Evolutionary conservation across 2,329 filamentous ascomycete species (phyloP).

Genomic region (Arthrocladium fulminans): DNA sequence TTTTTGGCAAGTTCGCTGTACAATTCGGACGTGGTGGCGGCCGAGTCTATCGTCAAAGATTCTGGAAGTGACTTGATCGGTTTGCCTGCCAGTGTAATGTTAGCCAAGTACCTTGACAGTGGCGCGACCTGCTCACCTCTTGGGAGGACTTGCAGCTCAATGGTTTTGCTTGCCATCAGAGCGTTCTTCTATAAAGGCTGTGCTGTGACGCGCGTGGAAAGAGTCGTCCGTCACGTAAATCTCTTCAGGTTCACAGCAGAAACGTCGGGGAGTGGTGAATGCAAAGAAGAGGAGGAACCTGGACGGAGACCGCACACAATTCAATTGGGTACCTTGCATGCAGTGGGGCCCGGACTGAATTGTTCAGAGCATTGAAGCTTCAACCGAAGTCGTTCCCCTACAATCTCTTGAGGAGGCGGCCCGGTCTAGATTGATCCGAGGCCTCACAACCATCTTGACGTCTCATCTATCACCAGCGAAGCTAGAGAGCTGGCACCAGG

Average conservation of each 20-base stretch:
- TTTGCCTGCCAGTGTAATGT: conserved; percentile 40
- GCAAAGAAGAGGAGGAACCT: too few relatives aligned
- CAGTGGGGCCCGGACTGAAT: neutral
- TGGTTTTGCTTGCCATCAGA: conserved; percentile 45
- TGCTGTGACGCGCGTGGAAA: too few relatives aligned
- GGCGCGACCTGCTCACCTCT: conserved; percentile 29
- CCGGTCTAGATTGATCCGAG: too few relatives aligned
- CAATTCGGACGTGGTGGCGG: conserved; percentile 46
- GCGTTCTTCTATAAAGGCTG: too few relatives aligned
- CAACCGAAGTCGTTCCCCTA: neutral
- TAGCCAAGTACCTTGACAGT: neutral
- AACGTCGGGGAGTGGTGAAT: too few relatives aligned
- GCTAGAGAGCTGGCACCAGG: too few relatives aligned
- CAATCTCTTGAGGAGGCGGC: neutral
- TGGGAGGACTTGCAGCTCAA: conserved; percentile 34
- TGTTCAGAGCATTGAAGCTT: too few relatives aligned
- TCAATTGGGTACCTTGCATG: too few relatives aligned
- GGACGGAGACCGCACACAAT: too few relatives aligned
- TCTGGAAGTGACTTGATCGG: conserved; percentile 54
- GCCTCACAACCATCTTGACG: too few relatives aligned
- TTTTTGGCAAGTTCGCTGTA: conserved; percentile 49
- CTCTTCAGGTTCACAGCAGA: neutral
- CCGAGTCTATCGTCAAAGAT: conserved; percentile 43
- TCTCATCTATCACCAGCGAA: too few relatives aligned
- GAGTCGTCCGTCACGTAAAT: too few relatives aligned